These are phyloP conservation scores for Neoscytalidium dimidiatum DNA, from an alignment of 2,329 filamentous ascomycete species.

Conservation along the genomic window DNA sequence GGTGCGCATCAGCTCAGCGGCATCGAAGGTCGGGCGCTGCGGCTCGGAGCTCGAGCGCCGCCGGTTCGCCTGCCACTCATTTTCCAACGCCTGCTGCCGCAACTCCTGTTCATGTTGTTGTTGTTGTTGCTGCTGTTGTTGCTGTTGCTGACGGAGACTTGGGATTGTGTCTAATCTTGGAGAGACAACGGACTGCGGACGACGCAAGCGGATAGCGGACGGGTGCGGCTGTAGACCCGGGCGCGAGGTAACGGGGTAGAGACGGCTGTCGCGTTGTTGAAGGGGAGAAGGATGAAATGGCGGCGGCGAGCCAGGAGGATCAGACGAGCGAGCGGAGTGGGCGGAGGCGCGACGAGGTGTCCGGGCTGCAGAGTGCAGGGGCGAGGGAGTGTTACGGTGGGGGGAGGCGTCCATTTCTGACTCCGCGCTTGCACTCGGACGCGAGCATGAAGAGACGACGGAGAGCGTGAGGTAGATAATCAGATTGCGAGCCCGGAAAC, in stretches of 20 bases:
- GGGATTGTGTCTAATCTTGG: slow-evolving; percentile 4
- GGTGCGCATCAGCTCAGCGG: neutral
- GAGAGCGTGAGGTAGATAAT: neutral
- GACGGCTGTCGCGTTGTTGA: neutral
- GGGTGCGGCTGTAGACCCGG: neutral
- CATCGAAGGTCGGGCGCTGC: slow-evolving; percentile 14
- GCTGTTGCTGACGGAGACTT: slow-evolving; percentile 2
- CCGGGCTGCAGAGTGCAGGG: neutral
- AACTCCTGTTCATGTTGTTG: neutral
- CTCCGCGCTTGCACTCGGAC: neutral
- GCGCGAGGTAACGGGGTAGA: slow-evolving; percentile 9
- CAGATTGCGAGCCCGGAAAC: neutral
- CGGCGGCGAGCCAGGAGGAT: neutral
- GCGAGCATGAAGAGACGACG: neutral
- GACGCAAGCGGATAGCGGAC: slow-evolving; percentile 15
- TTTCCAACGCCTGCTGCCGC: neutral
- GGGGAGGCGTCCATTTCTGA: slow-evolving; percentile 1
- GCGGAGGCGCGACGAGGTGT: neutral
- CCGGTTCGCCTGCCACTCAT: slow-evolving; percentile 16
- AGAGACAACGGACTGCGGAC: neutral
- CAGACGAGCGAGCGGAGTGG: neutral
- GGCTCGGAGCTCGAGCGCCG: slow-evolving; percentile 20
- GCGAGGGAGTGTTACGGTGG: slow-evolving; percentile 5
- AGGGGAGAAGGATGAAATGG: neutral
- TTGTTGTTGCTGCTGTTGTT: neutral